Base-by-base conservation (phyloP, 2,329 filamentous ascomycete genomes). In the Colletotrichum chlorophyti region DNA sequence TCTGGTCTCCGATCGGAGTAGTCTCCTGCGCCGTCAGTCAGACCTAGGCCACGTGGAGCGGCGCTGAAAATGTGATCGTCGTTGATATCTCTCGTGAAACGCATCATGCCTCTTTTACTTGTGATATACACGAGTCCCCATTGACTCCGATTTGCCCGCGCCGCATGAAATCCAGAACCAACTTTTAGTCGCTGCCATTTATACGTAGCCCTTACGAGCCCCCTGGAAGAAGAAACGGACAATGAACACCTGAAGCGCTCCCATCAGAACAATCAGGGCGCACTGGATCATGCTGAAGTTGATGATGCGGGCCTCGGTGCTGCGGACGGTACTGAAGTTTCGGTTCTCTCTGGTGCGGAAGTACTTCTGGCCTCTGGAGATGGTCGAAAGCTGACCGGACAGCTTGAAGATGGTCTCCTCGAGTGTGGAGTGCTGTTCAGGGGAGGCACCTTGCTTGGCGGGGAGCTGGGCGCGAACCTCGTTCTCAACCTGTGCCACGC, bases 281-380 rank as follows among this genome's bases (percentile, higher is more conserved):
- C 91, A 90, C 81, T 99, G 95, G 67, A 98, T 90, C 71, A 99
- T 81, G 73, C 91, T 96, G 76, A 99, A 97, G 78, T 97, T 98
- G 80, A 97, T 93, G 69, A 99, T 99, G 63, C 95, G 85, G 73
- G 86, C 87, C 82, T 99, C 95, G 35, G 95, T 99, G 79, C 93
- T 97, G 74, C 91, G 85, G 68, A 99, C 95, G 9, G 95, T 99
- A 79, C 91, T 96, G 79, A 99, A 98, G 79, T 99, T 99, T 62
- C 95, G 86, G 83, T 99, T 99, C 83, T 99, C 95, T 65, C 95
- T 88, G 3, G 95, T 99, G 63, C 96, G 91, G 87, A 99, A 99
- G 82, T 99, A 99, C 75, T 99, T 99, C 72, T 99, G 95, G 80
- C 97, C 97, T 70, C 95, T 87, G 37, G 91, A 93, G 71, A 99